These are phyloP conservation scores for Paracoccidioides lutzii DNA, from an alignment of 2,329 filamentous ascomycete genomes.

Conservation along the genomic window DNA sequence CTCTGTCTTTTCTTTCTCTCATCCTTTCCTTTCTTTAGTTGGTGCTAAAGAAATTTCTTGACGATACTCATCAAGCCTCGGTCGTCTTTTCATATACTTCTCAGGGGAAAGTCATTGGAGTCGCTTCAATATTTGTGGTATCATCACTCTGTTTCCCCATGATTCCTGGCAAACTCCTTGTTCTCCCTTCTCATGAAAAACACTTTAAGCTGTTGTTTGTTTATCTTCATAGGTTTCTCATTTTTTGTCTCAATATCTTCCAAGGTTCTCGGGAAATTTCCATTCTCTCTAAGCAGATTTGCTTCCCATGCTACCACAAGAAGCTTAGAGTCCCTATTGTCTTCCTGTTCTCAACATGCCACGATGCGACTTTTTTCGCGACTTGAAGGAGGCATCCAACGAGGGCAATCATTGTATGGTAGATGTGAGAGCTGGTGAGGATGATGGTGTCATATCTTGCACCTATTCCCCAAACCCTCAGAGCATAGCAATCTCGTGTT, in stretches of 20 bases:
- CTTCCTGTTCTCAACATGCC: conserved; percentile 43
- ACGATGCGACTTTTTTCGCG: conserved; percentile 50
- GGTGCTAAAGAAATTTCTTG: too few relatives aligned
- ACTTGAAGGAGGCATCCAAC: conserved; percentile 36
- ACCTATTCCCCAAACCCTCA: conserved; percentile 32
- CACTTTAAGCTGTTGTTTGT: not conserved
- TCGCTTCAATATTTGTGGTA: too few relatives aligned
- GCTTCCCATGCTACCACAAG: not conserved
- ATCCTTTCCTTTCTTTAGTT: too few relatives aligned
- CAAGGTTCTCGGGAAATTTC: too few relatives aligned
- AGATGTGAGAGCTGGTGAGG: conserved; percentile 47
- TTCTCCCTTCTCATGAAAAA: not conserved
- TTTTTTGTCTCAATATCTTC: not conserved
- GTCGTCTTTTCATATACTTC: too few relatives aligned
- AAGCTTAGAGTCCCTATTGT: not conserved
- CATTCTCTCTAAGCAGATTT: too few relatives aligned
- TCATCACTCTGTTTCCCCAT: too few relatives aligned
- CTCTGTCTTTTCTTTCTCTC: too few relatives aligned
- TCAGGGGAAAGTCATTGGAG: too few relatives aligned
- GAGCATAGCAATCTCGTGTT: conserved; percentile 47
- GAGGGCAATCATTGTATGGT: conserved; percentile 35
- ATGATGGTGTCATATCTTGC: conserved; percentile 61
- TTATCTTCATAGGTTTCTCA: not conserved
- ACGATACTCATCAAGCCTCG: too few relatives aligned
- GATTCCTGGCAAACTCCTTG: too few relatives aligned